Percentiles rank a stretch among this genome's conserved stretches.
These are phyloP conservation scores for Vaccinium corymbosum DNA, from an alignment of 148 eudicot genomes.

Conservation along the genomic window DNA sequence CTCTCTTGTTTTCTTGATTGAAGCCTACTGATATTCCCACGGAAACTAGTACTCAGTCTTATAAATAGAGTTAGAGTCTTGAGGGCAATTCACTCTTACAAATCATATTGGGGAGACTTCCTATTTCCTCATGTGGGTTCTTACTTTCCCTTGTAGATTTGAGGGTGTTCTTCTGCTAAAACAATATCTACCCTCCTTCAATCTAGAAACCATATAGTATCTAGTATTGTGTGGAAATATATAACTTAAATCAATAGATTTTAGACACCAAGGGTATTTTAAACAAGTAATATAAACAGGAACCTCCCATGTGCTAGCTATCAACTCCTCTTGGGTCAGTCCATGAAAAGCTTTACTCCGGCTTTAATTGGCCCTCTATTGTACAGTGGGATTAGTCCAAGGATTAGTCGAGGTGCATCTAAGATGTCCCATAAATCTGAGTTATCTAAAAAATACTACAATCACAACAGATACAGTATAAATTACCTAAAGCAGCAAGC, in stretches of 20 bases:
- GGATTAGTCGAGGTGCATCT: too few species aligned
- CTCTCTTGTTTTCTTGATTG: too few species aligned
- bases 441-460: too few species aligned
- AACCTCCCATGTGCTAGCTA: not conserved
- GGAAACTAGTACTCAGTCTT: not conserved
- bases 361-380: not conserved
- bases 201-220: not conserved
- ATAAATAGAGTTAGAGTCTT: not conserved
- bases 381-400: not conserved
- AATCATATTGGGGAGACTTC: not conserved
- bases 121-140: not conserved
- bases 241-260: not conserved
- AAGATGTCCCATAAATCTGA: too few species aligned
- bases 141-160: not conserved
- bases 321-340: not conserved
- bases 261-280: not conserved
- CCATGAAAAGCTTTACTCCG: not conserved
- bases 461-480: too few species aligned
- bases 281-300: too few species aligned
- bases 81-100: not conserved
- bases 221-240: not conserved
- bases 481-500: constrained; percentile 76
- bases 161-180: not conserved
- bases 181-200: not conserved
- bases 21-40: not conserved